These are phyloP conservation scores for Flaveria linearis DNA, from an alignment of 129 eudicot genomes.

Conservation along the genomic window DNA sequence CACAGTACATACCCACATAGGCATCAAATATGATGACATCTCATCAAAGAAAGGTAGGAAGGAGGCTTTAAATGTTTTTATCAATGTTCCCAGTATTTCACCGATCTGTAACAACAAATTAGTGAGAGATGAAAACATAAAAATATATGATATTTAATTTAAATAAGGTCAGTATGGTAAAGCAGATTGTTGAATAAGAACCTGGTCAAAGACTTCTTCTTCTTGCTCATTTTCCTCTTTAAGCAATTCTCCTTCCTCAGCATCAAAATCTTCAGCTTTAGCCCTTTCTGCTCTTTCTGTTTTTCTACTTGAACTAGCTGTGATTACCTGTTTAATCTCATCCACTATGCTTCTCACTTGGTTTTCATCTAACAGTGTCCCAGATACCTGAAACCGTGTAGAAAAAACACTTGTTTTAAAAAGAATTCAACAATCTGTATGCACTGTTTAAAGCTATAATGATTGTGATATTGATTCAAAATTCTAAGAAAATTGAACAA, in stretches of 20 bases:
- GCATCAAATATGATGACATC: slow-evolving; percentile 84
- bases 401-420: neutral
- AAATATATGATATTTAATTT: neutral
- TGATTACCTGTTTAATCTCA: slow-evolving; percentile 94
- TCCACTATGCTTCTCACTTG: slow-evolving; percentile 94
- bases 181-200: slow-evolving; percentile 29
- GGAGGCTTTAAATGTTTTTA: slow-evolving; percentile 91
- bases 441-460: neutral
- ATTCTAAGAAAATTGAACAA: neutral
- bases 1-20: slow-evolving; percentile 92
- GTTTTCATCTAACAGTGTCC: slow-evolving; percentile 77
- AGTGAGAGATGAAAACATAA: neutral
- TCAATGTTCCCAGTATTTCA: slow-evolving; percentile 91
- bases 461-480: neutral
- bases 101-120: slow-evolving; percentile 57
- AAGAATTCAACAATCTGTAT: neutral
- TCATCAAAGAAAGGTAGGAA: slow-evolving; percentile 98
- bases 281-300: slow-evolving; percentile 92
- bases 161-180: neutral
- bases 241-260: slow-evolving; percentile 92
- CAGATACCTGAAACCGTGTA: slow-evolving; percentile 64
- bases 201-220: slow-evolving; percentile 99
- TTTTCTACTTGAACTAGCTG: slow-evolving; percentile 98
- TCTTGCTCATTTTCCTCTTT: slow-evolving; percentile 99
- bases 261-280: slow-evolving; percentile 99